Conservation (phyloP, 257 asterid species). For the Ajuga chamaepitys region DNA sequence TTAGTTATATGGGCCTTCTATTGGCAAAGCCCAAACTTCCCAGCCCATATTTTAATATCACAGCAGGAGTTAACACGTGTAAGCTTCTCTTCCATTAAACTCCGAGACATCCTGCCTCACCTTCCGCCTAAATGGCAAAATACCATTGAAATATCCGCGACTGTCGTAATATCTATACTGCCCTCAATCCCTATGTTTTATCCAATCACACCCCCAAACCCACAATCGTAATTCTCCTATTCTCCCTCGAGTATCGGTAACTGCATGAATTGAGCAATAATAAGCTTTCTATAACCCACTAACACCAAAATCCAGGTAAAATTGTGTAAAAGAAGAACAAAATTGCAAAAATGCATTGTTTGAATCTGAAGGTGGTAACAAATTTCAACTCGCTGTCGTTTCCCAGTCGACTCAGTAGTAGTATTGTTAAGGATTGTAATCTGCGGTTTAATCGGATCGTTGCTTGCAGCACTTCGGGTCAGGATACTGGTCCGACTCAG, state of each 20-base stretch:
- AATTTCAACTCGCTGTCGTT: slow-evolving; percentile 20
- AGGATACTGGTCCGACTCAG: slow-evolving; percentile 21
- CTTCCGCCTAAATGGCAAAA: neutral
- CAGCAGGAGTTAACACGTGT: slow-evolving; percentile 5
- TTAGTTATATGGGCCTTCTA: neutral
- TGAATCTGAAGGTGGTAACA: slow-evolving; percentile 26
- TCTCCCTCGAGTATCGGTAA: neutral
- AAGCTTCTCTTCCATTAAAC: neutral
- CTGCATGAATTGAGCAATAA: neutral
- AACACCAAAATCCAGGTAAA: neutral
- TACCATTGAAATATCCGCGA: neutral
- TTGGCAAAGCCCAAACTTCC: neutral
- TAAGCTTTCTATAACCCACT: neutral
- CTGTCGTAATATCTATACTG: neutral
- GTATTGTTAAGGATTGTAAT: slow-evolving; percentile 7
- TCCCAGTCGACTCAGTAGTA: slow-evolving; percentile 19
- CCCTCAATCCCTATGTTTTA: neutral
- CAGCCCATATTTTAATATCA: neutral
- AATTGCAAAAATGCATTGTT: slow-evolving; percentile 33
- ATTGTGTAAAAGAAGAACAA: neutral
- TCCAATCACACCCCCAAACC: neutral
- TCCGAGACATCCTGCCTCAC: neutral
- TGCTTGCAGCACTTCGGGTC: slow-evolving; percentile 40
- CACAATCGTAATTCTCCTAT: neutral
- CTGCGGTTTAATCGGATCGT: slow-evolving; percentile 27